phyloP scores from a whole-genome alignment of 2,329 filamentous ascomycete genomes.

The Trichoderma citrinoviride region DNA sequence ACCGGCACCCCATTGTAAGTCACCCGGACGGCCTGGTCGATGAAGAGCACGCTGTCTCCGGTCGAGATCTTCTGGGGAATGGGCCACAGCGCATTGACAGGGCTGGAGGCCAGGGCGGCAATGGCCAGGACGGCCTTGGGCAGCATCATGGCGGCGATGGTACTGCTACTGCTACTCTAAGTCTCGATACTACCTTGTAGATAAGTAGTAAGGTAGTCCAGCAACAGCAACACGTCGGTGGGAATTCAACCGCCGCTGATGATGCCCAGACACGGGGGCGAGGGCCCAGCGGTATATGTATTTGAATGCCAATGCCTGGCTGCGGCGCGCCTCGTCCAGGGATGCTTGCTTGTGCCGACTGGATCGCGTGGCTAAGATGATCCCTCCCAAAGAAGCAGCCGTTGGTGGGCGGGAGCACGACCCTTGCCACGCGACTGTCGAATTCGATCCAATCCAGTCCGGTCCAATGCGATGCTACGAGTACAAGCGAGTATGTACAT shows the following conservation, averaged over 20 bases:
- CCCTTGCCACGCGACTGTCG: conserved; percentile 14
- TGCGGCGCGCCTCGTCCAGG: background rate
- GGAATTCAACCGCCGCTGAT: background rate
- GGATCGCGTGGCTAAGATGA: background rate
- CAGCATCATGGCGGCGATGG: conserved; percentile 12
- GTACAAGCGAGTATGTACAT: too few species aligned
- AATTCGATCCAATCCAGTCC: background rate
- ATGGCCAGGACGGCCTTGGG: conserved; percentile 32
- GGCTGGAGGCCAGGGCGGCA: conserved; percentile 41
- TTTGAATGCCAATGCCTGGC: background rate
- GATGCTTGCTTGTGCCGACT: background rate
- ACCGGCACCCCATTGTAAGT: conserved; percentile 53
- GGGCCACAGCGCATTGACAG: conserved; percentile 57
- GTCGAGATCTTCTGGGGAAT: conserved; percentile 50
- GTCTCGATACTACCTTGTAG: too few species aligned
- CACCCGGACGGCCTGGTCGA: conserved; percentile 50
- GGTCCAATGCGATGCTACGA: too few species aligned
- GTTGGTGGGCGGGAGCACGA: conserved; percentile 9
- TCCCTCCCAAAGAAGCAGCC: conserved; percentile 12
- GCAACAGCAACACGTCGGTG: background rate
- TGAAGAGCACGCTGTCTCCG: conserved; percentile 53
- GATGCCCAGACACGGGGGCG: background rate
- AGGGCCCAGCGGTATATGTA: conserved; percentile 3
- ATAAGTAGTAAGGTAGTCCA: too few species aligned
- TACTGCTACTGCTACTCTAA: background rate